Base-by-base conservation (phyloP, 371 early-diverging fungal species). In the Mycotypha africana region DNA sequence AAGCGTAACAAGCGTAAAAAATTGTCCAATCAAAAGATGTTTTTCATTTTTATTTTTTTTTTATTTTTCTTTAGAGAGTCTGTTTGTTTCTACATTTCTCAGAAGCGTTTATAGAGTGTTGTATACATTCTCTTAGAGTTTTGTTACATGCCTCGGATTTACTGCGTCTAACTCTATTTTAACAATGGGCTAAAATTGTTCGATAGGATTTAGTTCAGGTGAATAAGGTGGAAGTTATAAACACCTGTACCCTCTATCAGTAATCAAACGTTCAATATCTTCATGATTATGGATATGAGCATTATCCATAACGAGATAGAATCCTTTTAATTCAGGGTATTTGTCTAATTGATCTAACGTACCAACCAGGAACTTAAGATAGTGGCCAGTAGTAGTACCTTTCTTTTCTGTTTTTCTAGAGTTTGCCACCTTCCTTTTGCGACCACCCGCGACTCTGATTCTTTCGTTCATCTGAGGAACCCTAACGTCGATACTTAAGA, bases 181-280 rank as follows among this genome's bases (percentile, higher is more conserved):
- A 32, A 47, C 30, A 21, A 23, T 19, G 32, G 47, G 14, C 47
- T 43, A 53, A 32, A 53, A 42, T 38, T 53, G 47, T 20, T 47
- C 47, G 23, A 53, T 53, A 41, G 43, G 47, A 28, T 42, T 53
- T 17, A 53, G 31, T 31, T 41, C 46, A 31, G 35, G 43, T 3
- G 40, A 48, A 25, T 47, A 46, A 16, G 53, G 43, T 22, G 42
- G 47, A 26, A 53, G 42, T 37, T 42, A 53, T 26, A 53, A 30
- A 24, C 20, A 42, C 20, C 15, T 28, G 32, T 42, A 32, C 10
- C 42, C 30, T 42, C 32, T 32, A 17, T 16, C 12, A 17, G 41
- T 26, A 25, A 41, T 41, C 3, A 41, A 12, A 9, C 8, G 23
- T n/a, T 41, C 41, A 41, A 41, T 41, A 16, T 41, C 41, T 15